Conservation (phyloP, 2,329 filamentous ascomycete species). For the Teratosphaeria epicoccoides region DNA sequence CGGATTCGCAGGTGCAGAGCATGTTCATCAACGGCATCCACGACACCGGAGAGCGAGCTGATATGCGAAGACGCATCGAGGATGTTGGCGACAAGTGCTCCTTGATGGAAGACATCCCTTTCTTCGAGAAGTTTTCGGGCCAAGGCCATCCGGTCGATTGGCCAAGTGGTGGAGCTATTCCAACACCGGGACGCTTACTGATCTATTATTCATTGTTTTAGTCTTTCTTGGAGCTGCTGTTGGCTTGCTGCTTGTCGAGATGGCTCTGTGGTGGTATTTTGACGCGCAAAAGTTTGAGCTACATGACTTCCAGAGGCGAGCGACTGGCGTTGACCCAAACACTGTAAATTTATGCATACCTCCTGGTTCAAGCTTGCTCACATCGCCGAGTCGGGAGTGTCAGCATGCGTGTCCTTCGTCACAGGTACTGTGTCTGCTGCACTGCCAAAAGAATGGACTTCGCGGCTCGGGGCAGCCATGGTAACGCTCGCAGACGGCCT, state of each 20-base stretch:
- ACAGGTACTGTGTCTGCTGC: neutral
- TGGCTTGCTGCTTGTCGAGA: conserved; percentile 29
- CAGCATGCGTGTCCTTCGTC: neutral
- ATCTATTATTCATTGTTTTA: too few species aligned
- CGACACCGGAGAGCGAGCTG: conserved; percentile 13
- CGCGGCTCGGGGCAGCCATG: neutral
- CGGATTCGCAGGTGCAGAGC: conserved; percentile 18
- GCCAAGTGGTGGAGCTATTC: conserved; percentile 36
- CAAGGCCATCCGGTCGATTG: conserved; percentile 32
- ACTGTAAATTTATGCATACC: neutral
- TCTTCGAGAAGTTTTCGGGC: conserved; percentile 34
- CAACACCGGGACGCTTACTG: too few species aligned
- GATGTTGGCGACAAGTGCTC: conserved; percentile 16
- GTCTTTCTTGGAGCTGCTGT: conserved; percentile 28
- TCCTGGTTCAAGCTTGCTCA: neutral
- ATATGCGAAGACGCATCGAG: conserved; percentile 19
- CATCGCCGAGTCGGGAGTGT: neutral
- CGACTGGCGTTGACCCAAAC: neutral
- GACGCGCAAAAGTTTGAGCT: conserved; percentile 8
- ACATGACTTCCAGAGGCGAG: conserved; percentile 6
- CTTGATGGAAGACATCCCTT: conserved; percentile 17
- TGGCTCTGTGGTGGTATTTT: conserved; percentile 27
- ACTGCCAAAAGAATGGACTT: neutral
- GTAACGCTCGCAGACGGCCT: neutral
- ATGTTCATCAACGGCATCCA: conserved; percentile 23